phyloP scores from a whole-genome alignment of 1,139 yeast species.

The Yamadazyma blattariae region DNA sequence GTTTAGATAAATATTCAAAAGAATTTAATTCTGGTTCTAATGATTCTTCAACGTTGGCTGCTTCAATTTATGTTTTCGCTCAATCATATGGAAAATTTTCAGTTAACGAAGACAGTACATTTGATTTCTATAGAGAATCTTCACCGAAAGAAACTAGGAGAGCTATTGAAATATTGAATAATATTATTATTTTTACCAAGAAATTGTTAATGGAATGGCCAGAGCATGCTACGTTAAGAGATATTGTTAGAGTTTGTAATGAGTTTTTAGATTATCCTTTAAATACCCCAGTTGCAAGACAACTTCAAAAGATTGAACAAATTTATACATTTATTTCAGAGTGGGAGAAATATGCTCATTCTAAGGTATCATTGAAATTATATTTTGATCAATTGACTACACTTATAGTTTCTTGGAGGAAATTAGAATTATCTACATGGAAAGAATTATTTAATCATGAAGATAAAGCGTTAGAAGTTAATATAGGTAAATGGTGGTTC shows the following conservation, averaged over 20 bases:
- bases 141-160: conserved; percentile 57
- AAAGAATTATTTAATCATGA: conserved; percentile 69
- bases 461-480: conserved; percentile 47
- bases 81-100: conserved; percentile 21
- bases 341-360: conserved; percentile 92
- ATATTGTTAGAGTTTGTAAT: conserved; percentile 58
- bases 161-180: conserved; percentile 54
- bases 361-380: conserved; percentile 61
- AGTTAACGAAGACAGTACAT: conserved; percentile 16
- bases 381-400: conserved; percentile 58
- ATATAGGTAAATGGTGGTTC: conserved; percentile 87
- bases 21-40: conserved; percentile 20
- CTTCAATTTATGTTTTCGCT: conserved; percentile 40
- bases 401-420: conserved; percentile 87
- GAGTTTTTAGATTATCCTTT: conserved; percentile 67
- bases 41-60: conserved; percentile 36
- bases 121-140: conserved; percentile 72
- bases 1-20: conserved; percentile 13
- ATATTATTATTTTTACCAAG: conserved; percentile 44
- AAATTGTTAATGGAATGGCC: conserved; percentile 79
- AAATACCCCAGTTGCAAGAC: conserved; percentile 70
- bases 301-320: conserved; percentile 82
- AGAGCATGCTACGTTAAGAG: conserved; percentile 85
- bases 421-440: conserved; percentile 85
- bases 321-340: conserved; percentile 77